Evolutionary conservation across 495 filamentous ascomycete species (phyloP).

Genomic region (Aspergillus wentii): DNA sequence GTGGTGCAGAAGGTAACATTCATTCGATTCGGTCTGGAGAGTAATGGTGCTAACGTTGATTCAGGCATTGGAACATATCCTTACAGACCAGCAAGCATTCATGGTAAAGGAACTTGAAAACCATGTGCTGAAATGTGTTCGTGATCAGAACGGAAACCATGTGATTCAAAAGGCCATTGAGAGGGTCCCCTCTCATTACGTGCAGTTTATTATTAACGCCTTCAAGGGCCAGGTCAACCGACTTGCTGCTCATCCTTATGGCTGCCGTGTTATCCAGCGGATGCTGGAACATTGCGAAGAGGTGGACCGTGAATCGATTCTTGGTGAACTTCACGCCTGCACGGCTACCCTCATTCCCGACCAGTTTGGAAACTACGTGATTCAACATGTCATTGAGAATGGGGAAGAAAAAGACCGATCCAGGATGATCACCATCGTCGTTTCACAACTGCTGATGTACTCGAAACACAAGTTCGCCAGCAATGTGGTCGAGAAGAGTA

Average conservation of each 20-base stretch:
- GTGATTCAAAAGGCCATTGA: slow-evolving; percentile 96
- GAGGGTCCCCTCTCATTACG: slow-evolving; percentile 71
- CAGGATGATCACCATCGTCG: slow-evolving; percentile 69
- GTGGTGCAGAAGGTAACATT: slow-evolving; percentile 94
- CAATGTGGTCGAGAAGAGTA: slow-evolving; percentile 96
- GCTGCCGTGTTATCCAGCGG: slow-evolving; percentile 90
- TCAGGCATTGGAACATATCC: slow-evolving; percentile 85
- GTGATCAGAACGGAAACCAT: slow-evolving; percentile 92
- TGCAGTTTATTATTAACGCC: slow-evolving; percentile 84
- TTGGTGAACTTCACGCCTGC: slow-evolving; percentile 74
- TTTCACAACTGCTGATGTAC: slow-evolving; percentile 61
- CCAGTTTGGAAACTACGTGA: slow-evolving; percentile 95
- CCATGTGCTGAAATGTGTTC: slow-evolving; percentile 76
- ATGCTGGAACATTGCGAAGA: slow-evolving; percentile 84
- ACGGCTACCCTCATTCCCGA: slow-evolving; percentile 72
- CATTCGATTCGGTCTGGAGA: too few species aligned
- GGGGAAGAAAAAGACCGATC: slow-evolving; percentile 72
- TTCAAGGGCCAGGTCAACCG: slow-evolving; percentile 75
- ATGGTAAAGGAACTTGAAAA: slow-evolving; percentile 79
- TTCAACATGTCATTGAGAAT: slow-evolving; percentile 86
- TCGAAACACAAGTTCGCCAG: slow-evolving; percentile 97
- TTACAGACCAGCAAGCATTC: slow-evolving; percentile 82
- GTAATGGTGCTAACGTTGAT: slow-evolving; percentile 16
- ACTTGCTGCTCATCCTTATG: slow-evolving; percentile 78
- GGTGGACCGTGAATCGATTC: slow-evolving; percentile 61